These are phyloP conservation scores for Dryadomyces sulphureus DNA, from an alignment of 2,329 filamentous ascomycete genomes.

Conservation along the genomic window DNA sequence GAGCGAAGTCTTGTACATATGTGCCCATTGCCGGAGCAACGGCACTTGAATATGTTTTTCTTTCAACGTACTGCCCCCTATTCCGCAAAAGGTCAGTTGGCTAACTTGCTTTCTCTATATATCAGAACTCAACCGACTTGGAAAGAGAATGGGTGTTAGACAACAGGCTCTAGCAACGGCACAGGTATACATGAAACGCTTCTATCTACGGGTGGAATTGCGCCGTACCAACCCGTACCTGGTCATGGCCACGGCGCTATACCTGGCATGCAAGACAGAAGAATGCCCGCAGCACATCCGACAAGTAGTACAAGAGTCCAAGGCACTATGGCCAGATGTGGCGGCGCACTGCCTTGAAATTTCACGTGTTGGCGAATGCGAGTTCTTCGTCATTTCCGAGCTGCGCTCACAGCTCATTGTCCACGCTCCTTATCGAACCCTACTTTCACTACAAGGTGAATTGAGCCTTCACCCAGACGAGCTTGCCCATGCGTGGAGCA, in stretches of 20 bases:
- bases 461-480: conserved; percentile 67
- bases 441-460: conserved; percentile 54
- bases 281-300: conserved; percentile 94
- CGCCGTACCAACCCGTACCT: conserved; percentile 88
- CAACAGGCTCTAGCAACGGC: conserved; percentile 92
- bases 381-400: conserved; percentile 83
- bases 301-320: conserved; percentile 73
- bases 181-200: conserved; percentile 86
- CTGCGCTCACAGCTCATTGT: conserved; percentile 82
- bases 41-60: conserved; percentile 82
- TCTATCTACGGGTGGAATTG: conserved; percentile 84
- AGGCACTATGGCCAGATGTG: conserved; percentile 62
- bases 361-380: conserved; percentile 79
- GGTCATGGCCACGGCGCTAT: conserved; percentile 82
- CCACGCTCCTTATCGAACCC: conserved; percentile 77
- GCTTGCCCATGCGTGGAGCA: conserved; percentile 57
- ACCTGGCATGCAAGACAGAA: conserved; percentile 95
- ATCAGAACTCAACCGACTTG: conserved; percentile 65
- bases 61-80: conserved; percentile 50
- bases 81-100: background rate
- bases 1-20: conserved; percentile 60
- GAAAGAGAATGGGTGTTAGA: conserved; percentile 67
- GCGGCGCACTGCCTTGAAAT: conserved; percentile 56
- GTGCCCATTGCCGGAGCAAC: conserved; percentile 67
- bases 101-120: conserved; percentile 1